Base-by-base conservation (phyloP, 148 eudicot species). In the Vaccinium vitisidaea region DNA sequence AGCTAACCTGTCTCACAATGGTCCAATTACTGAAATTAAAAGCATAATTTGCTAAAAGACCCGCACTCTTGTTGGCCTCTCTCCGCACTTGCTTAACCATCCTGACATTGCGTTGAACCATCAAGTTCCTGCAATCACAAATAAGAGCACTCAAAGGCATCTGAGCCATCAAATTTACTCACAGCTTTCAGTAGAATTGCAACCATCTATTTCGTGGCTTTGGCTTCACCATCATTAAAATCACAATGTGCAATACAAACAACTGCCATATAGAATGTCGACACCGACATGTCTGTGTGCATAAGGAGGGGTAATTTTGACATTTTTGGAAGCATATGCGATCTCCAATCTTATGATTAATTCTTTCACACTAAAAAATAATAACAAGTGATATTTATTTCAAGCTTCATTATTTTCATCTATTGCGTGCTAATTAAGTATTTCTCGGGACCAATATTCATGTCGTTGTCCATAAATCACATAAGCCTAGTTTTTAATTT, bases 361-460 rank as follows among this genome's bases (percentile, higher is more conserved):
- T 23, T 81, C 58, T 49, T 49, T 67, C 58, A 14, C 46, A 25
- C 75, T 43, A 55, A 81, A 59, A 61, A 61, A 18, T 13, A 61
- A 18, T 13, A 36, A 61, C 7, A n/a, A n/a, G 48, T 25, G 61
- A 67, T 52, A 15, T 63, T 1, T n/a, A 65, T 8, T 8, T 50
- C 21, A 36, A 52, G 61, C 77, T 69, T 77, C 15, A 69, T 82
- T 82, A 52, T 82, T 82, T 69, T 49, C 82, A 39, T 10, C 15
- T 50, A 18, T 49, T 50, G 76, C 49, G 77, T 61, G 54, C 0
- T 43, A 9, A 18, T 50, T 61, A 63, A 81, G 15, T 67, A 30
- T 12, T 19, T 2, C 10, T 32, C 2, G 32, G 77, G 49, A 27
- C 84, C 77, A 48, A 82, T 58, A 43, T 63, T 63, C 8, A 30